Base-by-base conservation (phyloP, 371 early-diverging fungal species). In the Apophysomyces ossiformis region DNA sequence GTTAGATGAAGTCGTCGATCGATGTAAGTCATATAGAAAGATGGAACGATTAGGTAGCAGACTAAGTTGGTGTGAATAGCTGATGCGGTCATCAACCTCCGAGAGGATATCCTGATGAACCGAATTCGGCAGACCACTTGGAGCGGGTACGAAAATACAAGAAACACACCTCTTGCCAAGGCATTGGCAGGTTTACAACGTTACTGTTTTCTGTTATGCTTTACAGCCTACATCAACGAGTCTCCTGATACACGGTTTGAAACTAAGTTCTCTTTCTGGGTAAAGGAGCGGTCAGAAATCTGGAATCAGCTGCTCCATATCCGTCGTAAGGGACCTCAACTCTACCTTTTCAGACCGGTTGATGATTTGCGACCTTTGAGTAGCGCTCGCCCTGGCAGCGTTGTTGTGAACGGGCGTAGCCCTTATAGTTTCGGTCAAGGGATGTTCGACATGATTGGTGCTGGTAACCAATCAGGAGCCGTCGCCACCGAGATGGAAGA, bases 341-440 rank as follows among this genome's bases (percentile, higher is more conserved):
- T 90, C 26, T 76, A 81, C 35, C 74, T 85, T 5, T 91, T 91
- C 73, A 77, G 89, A 16, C 92, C 92, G 1, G 85, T 89, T 8
- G 88, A 90, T 37, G 90, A 91, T 66, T 70, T 91, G 5, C 79
- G 82, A 15, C 65, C 76, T 13, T 69, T 89, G 5, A 60, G 59
- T n/a, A 44, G 58, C 2, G 47, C 21, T 43, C 57, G 65, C 32
- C 32, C 32, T 39, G 50, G 59, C 37, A 63, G 18, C 16, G 63
- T 45, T 26, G 18, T 18, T 32, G 60, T 63, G 21, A 50, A 21
- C 57, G 58, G 57, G 8, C 69, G 59, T 18, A 58, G 66, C 26
- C 58, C 38, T 47, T 46, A 66, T 18, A 71, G 70, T 0, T 38
- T 50, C 39, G 66, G 69, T 12, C 65, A 65, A 18, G 80, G 83